Evolutionary conservation across 2,329 filamentous ascomycete species (phyloP), one percentile per base, ranked within the genome.

Genomic region (Colletotrichum sp.): DNA sequence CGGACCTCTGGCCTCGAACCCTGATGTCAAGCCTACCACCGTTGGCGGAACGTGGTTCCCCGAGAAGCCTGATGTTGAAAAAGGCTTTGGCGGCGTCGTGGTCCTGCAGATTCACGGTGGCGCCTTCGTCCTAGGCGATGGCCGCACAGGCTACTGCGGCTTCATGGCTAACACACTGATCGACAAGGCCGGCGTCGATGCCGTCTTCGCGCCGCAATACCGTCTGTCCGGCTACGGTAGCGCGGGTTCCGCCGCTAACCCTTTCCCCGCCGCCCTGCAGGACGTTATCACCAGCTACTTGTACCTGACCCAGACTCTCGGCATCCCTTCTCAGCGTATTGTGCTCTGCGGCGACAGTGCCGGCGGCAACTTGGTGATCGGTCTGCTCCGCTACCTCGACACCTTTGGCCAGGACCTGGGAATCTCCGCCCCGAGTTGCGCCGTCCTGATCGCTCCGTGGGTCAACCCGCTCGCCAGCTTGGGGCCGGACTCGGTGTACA

Each of bases 311-410:
- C 72, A 66, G 6, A 75, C 76, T 6, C 58, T 78, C 54, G 47
- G 74, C 4, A 80, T 82, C 64, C 78, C 81, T 2, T 38, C 78
- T 4, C 47, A 66, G 6, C 77, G 78, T 9, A 78, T 83, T 66
- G 74, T 83, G 36, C n/a, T 83, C 5, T 81, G 80, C 9, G 81
- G 81, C 33, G 81, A 82, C 76, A 81, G 80, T 8, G 81, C 81
- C 0, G 82, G 82, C 8, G 82, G 71, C 1, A 82, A 81, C 62
- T 74, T 83, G 3, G 80, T 76, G 3, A 67, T 83, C 36, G 81
- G 69, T 3, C 75, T 83, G 29, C 75, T 82, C 18, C 79, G 81
- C 5, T 83, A 82, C 65, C 78, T 82, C 54, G 55, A 66, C 16
- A 43, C 27, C 8, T 67, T 51, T 18, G 63, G 63, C 6, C 27